phyloP scores from a whole-genome alignment of 73 alveolate species.

The Uronychia setigera region DNA sequence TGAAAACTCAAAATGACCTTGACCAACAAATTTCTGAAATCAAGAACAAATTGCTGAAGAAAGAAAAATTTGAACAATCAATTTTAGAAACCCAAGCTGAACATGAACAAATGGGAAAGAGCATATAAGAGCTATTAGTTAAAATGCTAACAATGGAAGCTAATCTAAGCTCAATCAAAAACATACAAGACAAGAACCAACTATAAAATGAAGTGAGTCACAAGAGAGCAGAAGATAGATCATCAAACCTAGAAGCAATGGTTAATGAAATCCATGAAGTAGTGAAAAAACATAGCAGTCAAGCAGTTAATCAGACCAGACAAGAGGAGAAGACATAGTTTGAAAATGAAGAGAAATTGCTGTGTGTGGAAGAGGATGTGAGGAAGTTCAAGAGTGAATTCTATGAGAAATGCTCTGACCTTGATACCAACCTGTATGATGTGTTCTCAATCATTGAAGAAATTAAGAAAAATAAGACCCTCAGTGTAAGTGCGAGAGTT shows the following conservation, averaged over 20 bases:
- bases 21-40: not conserved
- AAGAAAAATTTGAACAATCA: no score
- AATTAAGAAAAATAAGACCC: not conserved
- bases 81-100: no score
- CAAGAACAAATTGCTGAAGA: no score
- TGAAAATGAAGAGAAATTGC: not conserved
- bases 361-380: not conserved
- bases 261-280: constrained; percentile 13
- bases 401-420: not conserved
- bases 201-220: not conserved
- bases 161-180: not conserved
- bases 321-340: not conserved
- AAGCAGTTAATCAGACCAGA: not conserved
- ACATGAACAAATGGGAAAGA: not conserved
- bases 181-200: not conserved
- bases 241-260: not conserved
- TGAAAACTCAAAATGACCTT: not conserved
- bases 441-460: not conserved
- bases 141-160: not conserved
- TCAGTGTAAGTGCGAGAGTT: not conserved
- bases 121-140: not conserved
- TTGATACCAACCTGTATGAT: not conserved
- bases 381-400: not conserved
- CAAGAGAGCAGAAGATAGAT: not conserved
- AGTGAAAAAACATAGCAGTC: constrained; percentile 5